Evolutionary conservation across 2,329 filamentous ascomycete genomes (phyloP).

Genomic region (Verticillium albo-atrum): DNA sequence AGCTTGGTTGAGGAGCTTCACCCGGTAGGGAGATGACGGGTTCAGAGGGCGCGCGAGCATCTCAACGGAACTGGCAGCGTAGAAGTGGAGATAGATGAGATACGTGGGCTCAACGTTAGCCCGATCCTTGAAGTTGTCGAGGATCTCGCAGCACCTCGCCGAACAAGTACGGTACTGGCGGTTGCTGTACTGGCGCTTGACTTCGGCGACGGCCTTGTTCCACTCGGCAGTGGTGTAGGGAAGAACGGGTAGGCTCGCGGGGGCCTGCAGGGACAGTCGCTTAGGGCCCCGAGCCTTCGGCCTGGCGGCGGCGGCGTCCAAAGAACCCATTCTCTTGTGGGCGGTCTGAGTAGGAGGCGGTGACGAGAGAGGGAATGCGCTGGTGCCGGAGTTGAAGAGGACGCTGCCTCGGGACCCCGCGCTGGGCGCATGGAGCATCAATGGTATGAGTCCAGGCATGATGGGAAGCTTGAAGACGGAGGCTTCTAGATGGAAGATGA

Average conservation of each 20-base stretch:
- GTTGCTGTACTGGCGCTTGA: conserved; percentile 49
- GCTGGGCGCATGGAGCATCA: conserved; percentile 19
- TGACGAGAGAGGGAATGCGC: conserved; percentile 3
- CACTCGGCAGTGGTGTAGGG: conserved; percentile 45
- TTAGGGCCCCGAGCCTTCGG: conserved; percentile 17
- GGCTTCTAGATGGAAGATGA: neutral
- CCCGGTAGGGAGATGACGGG: conserved; percentile 39
- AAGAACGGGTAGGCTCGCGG: conserved; percentile 22
- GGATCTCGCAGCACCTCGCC: conserved; percentile 46
- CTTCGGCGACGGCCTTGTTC: conserved; percentile 44
- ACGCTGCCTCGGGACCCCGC: conserved; percentile 12
- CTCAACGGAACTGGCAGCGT: conserved; percentile 56
- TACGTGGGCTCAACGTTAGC: conserved; percentile 46
- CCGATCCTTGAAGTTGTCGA: conserved; percentile 42
- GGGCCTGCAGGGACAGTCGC: conserved; percentile 14
- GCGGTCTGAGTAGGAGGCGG: neutral
- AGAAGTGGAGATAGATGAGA: conserved; percentile 56
- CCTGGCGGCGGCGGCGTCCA: conserved; percentile 4
- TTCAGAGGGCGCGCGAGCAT: conserved; percentile 48
- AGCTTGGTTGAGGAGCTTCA: conserved; percentile 45
- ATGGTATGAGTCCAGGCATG: conserved; percentile 26
- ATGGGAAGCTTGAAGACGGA: conserved; percentile 2
- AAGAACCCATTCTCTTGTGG: conserved; percentile 3
- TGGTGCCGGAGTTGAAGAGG: conserved; percentile 12
- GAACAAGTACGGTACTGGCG: conserved; percentile 50